Evolutionary conservation across 306 rosid genomes (phyloP).

Genomic region (Coriaria nepalensis): DNA sequence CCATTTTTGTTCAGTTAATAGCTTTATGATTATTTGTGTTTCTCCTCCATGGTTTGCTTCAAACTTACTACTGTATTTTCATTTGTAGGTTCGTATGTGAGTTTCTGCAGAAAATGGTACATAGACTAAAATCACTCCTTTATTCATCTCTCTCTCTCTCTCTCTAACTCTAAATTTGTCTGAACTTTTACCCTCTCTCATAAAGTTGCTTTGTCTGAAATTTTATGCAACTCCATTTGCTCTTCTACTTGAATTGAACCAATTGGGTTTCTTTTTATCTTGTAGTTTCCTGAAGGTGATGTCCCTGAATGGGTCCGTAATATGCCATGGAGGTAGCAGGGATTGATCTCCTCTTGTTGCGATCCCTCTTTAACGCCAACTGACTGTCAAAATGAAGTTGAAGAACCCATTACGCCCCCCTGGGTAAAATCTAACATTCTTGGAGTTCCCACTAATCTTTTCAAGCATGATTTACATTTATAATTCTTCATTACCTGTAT

Average conservation of each 20-base stretch:
- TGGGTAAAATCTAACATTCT: too few species aligned
- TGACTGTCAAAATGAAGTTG: too few species aligned
- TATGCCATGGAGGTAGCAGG: conserved; percentile 99
- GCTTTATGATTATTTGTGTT: too few species aligned
- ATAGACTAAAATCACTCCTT: neutral
- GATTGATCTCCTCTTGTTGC: conserved; percentile 76
- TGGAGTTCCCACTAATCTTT: too few species aligned
- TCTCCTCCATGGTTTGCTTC: too few species aligned
- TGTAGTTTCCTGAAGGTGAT: conserved; percentile 78
- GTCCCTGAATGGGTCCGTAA: conserved; percentile 90
- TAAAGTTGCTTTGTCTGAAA: too few species aligned
- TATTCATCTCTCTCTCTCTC: conserved; percentile 4
- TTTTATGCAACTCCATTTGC: too few species aligned
- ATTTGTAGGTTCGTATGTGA: conserved; percentile 71
- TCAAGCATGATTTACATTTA: too few species aligned
- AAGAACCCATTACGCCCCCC: too few species aligned
- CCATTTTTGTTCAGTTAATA: neutral
- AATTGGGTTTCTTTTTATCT: conserved; percentile 9
- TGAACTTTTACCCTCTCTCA: neutral
- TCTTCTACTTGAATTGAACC: neutral
- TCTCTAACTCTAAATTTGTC: too few species aligned
- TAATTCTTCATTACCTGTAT: too few species aligned
- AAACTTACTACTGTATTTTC: conserved; percentile 1
- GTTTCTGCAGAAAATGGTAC: conserved; percentile 76
- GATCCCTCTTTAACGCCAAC: conserved; percentile 17